Conservation (phyloP, 441 rosid genomes). For the Sinapis alba region DNA sequence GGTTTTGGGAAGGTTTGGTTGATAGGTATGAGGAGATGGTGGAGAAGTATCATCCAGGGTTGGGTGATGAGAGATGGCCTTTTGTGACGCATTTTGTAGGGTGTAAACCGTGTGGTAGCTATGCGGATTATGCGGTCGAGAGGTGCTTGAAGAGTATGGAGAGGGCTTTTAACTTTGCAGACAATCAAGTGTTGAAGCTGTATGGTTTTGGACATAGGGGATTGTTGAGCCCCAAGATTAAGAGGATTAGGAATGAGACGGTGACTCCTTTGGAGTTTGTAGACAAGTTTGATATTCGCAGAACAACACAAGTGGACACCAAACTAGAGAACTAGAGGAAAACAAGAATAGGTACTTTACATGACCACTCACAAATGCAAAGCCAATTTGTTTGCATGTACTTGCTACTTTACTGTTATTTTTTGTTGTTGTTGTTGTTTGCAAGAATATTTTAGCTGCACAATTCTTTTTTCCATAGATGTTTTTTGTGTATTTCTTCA, state of each 20-base stretch:
- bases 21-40: slow-evolving; percentile 96
- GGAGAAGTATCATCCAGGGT: slow-evolving; percentile 92
- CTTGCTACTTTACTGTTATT: slow-evolving; percentile 28
- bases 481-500: slow-evolving; percentile 29
- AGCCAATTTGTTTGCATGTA: slow-evolving; percentile 40
- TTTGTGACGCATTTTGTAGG: slow-evolving; percentile 98
- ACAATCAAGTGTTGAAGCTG: slow-evolving; percentile 87
- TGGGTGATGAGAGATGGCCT: slow-evolving; percentile 99
- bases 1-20: slow-evolving; percentile 96
- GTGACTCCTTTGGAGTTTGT: slow-evolving; percentile 75
- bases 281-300: slow-evolving; percentile 87
- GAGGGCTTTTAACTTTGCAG: slow-evolving; percentile 95
- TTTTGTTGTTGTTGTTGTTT: slow-evolving; percentile 32
- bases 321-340: slow-evolving; percentile 34
- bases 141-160: slow-evolving; percentile 90
- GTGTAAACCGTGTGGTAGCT: slow-evolving; percentile 98
- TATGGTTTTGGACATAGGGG: slow-evolving; percentile 91
- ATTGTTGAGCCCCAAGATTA: slow-evolving; percentile 84
- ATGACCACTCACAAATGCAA: slow-evolving; percentile 38
- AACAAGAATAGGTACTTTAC: slow-evolving; percentile 32
- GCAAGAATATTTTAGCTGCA: slow-evolving; percentile 31
- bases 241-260: slow-evolving; percentile 87
- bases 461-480: slow-evolving; percentile 25
- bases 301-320: slow-evolving; percentile 41
- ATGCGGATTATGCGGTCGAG: slow-evolving; percentile 94